These are phyloP conservation scores for Hypoxylon subgilvum DNA, from an alignment of 495 filamentous ascomycete species.

Conservation along the genomic window DNA sequence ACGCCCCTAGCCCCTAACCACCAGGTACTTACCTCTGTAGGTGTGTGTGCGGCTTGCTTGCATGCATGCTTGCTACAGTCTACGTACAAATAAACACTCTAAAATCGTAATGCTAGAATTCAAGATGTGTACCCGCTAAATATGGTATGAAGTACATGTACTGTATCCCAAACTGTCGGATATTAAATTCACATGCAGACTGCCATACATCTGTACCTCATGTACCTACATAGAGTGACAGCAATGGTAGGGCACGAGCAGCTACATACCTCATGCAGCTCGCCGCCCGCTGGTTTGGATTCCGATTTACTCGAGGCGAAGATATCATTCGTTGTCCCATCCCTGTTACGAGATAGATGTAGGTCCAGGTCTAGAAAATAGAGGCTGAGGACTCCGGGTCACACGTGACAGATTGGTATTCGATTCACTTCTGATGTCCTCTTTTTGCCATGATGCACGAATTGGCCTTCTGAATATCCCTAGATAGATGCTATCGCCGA, in stretches of 20 bases:
- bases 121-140: slow-evolving; percentile 28
- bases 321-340: slow-evolving; percentile 9
- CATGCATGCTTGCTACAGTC: too few relatives aligned
- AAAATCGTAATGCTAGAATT: background rate
- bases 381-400: background rate
- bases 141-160: slow-evolving; percentile 9
- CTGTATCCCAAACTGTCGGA: slow-evolving; percentile 17
- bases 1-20: slow-evolving; percentile 24
- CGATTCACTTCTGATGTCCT: slow-evolving; percentile 18
- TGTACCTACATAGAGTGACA: too few relatives aligned
- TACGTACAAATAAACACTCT: background rate
- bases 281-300: slow-evolving; percentile 27
- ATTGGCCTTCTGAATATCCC: slow-evolving; percentile 3
- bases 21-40: too few relatives aligned
- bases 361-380: background rate
- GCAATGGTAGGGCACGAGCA: slow-evolving; percentile 10
- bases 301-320: slow-evolving; percentile 23
- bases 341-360: too few relatives aligned
- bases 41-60: too few relatives aligned
- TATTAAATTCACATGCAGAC: slow-evolving; percentile 13
- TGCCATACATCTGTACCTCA: background rate
- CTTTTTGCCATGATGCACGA: slow-evolving; percentile 2
- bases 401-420: slow-evolving; percentile 16
- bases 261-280: slow-evolving; percentile 11
- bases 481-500: slow-evolving; percentile 14